Base-by-base conservation (phyloP, 805 yeast species). In the Lachancea waltii region DNA sequence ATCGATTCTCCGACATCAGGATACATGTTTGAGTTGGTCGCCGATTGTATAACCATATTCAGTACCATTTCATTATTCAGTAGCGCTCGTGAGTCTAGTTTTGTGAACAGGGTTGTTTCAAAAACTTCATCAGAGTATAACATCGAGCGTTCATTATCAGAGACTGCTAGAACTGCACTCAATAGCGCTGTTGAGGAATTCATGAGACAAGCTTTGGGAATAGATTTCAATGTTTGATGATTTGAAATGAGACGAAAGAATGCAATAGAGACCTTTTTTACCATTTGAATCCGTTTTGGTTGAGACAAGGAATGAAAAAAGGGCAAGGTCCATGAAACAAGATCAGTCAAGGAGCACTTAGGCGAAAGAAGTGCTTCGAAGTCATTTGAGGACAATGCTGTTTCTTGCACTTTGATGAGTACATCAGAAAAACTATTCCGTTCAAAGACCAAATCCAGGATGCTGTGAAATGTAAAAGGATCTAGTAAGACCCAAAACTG, bases 381-480 rank as follows among this genome's bases (percentile, higher is more conserved):
- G 7, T 58, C 65, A 23, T 58, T 57, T 9, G 53, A 44, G 2
- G 62, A 54, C 2, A 54, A 41, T 2, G 51, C 38, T 11, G 47
- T 49, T 17, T 53, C 50, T 36, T 59, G 58, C 11, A 55, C 44
- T 31, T 43, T 33, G 48, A 49, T 36, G 30, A 79, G 51, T 36
- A 56, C 62, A 13, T 58, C 60, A 1, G 63, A 50, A 47, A 67
- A 77, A 33, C 65, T 59, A 1, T 79, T 77, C 47, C 73, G 78
- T 14, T 72, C 71, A 33, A 81, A 67, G 1, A 81, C 64, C 13
- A 77, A 68, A 45, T 81, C 87, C 36, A 82, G 56, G 30, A 79
- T 63, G 42, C 76, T 77, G 20, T 66, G 68, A 42, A 71, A 73
- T 2, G 73, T 72, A 43, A 64, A 71, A 0, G 84, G 85, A 1